Base-by-base conservation (phyloP, 768 basidiomycete species). In the Termitomyces sp. region DNA sequence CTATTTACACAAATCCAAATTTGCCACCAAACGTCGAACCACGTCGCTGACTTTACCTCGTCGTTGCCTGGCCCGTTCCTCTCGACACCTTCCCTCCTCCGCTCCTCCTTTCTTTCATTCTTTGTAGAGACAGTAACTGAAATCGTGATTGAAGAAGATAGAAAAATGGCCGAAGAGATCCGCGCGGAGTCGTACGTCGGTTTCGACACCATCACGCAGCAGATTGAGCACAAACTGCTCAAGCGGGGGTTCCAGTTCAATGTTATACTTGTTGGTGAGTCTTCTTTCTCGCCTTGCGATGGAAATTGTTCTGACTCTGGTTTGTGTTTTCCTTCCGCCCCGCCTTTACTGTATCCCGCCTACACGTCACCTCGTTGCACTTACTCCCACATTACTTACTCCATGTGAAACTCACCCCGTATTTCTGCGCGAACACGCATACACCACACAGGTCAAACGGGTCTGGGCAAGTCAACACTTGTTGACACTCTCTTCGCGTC, bases 231-330 rank as follows among this genome's bases (percentile, higher is more conserved):
- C 83, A 98, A 98, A 83, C 88, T 98, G 63, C 84, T 98, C 77
- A 98, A 98, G 78, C 87, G 96, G 62, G 96, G 96, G 59, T 98
- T 98, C 82, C 93, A 98, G 80, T 98, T 98, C 85, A 98, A 98
- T 69, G 90, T 97, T 59, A 98, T 98, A 69, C 90, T 93, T 60
- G 96, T 89, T 65, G 96, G 95, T 95, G 64, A 67, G 88, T 83
- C 62, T 57, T 52, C 29, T 46, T 46, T 37, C 41, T 29, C 29
- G 7, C 43, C 22, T 42, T 48, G 26, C 14, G 16, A 26, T 24
- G 32, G 37, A 49, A 20, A 26, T 26, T 34, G 55, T 53, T 31
- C 41, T 62, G 57, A 61, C 43, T 26, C 7, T 13, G 22, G 5
- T 26, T 24, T 49, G 14, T n/a, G 37, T 46, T 37, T 31, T 22